A percentile compares a stretch with the other conserved stretches of the same genome.
Conservation (phyloP, 2,329 filamentous ascomycete genomes). For the Graphilbum fragrans region DNA sequence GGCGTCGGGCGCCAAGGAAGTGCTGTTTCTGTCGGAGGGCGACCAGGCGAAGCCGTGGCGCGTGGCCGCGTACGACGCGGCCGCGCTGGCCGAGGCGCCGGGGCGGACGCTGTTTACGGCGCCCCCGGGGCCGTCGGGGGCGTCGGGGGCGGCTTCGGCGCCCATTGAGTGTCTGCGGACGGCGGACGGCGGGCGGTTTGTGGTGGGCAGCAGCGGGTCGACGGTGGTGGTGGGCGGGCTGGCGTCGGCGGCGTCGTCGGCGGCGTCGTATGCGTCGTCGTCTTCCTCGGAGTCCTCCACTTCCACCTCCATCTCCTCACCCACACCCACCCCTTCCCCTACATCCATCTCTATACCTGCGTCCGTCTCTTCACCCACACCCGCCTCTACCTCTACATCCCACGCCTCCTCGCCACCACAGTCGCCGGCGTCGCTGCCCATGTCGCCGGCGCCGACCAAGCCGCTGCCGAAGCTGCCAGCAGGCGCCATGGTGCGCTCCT, state of each 20-base stretch:
- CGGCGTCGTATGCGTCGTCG: neutral
- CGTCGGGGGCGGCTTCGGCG: slow-evolving; percentile 3
- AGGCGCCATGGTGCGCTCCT: no score
- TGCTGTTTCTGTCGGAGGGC: slow-evolving; percentile 34
- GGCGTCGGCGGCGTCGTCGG: slow-evolving; percentile 5
- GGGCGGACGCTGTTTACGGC: slow-evolving; percentile 8
- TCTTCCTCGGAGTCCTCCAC: slow-evolving; percentile 1
- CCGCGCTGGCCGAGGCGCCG: slow-evolving; percentile 2
- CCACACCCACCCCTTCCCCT: no score
- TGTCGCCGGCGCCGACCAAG: neutral
- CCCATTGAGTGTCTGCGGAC: slow-evolving; percentile 35
- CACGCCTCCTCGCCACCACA: neutral
- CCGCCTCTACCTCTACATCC: neutral
- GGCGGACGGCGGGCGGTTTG: slow-evolving; percentile 38
- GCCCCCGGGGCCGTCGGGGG: neutral
- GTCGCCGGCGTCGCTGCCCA: neutral
- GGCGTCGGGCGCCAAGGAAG: slow-evolving; percentile 24
- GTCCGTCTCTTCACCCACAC: no score
- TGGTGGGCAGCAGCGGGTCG: slow-evolving; percentile 42
- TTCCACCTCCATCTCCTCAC: slow-evolving; percentile 19
- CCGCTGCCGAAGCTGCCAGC: neutral
- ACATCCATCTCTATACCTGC: no score
- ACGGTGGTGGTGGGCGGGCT: slow-evolving; percentile 49
- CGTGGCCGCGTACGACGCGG: slow-evolving; percentile 30
- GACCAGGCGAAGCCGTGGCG: slow-evolving; percentile 20